Base-by-base conservation (phyloP, 768 basidiomycete species). In the Lactarius trivialis region DNA sequence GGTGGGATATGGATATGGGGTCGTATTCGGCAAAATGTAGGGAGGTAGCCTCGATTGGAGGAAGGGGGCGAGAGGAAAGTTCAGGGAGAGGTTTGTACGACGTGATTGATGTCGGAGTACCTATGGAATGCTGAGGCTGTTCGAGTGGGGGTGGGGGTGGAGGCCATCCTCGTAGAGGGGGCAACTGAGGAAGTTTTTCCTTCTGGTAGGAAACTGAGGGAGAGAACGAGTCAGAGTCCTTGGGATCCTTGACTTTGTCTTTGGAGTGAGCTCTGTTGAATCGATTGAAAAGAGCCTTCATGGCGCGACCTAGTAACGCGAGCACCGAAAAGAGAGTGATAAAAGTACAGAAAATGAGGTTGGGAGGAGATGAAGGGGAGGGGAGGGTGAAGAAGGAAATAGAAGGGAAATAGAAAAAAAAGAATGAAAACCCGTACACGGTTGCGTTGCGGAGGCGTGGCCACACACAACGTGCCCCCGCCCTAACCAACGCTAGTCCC, bases 251-350 rank as follows among this genome's bases (percentile, higher is more conserved):
- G 69, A 78, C 83, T 75, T 83, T 88, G 69, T 87, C 82, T 74
- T 85, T 88, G 70, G 79, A 74, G 67, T 77, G 81, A 61, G 77
- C 81, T 69, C 85, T 74, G 71, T 89, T 89, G 68, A 92, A 76
- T 70, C 89, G 83, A 71, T 82, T 81, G 74, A 92, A 82, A 68
- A 92, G 87, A 49, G 91, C 90, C 81, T 91, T 92, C 90, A 93
- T 93, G 73, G 73, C 64, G 66, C 28, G 21, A 26, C 41, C 43
- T n/a, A 15, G 33, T 11, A 34, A 58, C 61, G 62, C 66, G 64
- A 62, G 21, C 1, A 24, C 60, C 48, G 61, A 59, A 32, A 58
- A 50, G 63, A 60, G 55, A 63, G 60, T 58, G 63, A 60, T 63
- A 63, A 66, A 64, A 65, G 65, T 65, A 61, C 66, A 63, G 52